Evolutionary conservation across 768 basidiomycete species (phyloP).

Genomic region (Tulasnella calospora): DNA sequence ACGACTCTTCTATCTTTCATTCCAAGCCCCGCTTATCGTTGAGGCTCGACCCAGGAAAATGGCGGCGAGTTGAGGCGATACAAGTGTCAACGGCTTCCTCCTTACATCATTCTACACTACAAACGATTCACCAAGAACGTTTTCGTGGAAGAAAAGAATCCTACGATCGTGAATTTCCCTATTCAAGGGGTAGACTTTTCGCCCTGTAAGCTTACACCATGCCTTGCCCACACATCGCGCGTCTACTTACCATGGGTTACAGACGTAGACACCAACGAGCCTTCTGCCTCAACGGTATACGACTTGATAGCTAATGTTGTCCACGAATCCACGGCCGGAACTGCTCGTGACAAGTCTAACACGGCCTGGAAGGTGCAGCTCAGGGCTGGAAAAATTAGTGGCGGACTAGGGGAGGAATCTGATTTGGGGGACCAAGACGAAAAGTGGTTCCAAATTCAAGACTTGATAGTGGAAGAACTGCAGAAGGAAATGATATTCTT

Average conservation of each 20-base stretch:
- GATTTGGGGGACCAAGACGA: conserved; percentile 63
- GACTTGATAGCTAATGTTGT: conserved; percentile 95
- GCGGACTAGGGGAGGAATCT: not conserved
- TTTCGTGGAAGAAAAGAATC: conserved; percentile 98
- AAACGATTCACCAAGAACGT: conserved; percentile 95
- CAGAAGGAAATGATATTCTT: conserved; percentile 96
- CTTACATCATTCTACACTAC: conserved; percentile 89
- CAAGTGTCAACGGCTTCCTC: conserved; percentile 84
- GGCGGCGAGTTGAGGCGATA: conserved; percentile 78
- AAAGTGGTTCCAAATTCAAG: conserved; percentile 95
- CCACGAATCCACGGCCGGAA: conserved; percentile 93
- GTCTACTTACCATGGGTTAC: not conserved
- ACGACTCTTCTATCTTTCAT: conserved; percentile 33
- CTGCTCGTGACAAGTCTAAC: conserved; percentile 84
- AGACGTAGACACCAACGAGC: conserved; percentile 72
- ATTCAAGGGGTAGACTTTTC: conserved; percentile 85
- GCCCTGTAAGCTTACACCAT: conserved; percentile 62
- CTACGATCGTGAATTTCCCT: conserved; percentile 97
- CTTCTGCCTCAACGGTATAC: conserved; percentile 62
- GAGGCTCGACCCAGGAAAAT: conserved; percentile 56
- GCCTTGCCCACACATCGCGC: conserved; percentile 27
- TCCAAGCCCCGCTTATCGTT: conserved; percentile 14
- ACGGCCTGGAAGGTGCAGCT: conserved; percentile 92
- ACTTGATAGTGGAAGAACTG: conserved; percentile 94
- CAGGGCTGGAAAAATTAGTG: conserved; percentile 46